A percentile compares a stretch with the other conserved stretches of the same genome.
phyloP scores from a whole-genome alignment of 176 grass and related monocot species.

The Aegilops bicornis region DNA sequence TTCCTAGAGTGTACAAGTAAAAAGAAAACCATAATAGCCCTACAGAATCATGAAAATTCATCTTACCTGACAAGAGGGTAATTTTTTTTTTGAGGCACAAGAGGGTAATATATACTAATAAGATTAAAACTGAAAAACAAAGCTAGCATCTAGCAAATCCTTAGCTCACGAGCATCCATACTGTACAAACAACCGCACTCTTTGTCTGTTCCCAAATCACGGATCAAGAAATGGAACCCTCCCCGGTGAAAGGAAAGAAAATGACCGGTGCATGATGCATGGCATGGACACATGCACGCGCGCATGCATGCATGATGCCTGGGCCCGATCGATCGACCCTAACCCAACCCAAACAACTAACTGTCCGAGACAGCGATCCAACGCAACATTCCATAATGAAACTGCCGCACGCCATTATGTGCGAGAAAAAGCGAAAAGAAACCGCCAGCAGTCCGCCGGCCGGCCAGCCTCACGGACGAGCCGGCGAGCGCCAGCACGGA shows the following conservation, averaged over 20 bases:
- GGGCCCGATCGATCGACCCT: neutral
- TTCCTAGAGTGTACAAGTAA: neutral
- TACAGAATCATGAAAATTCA: neutral
- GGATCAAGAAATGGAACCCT: neutral
- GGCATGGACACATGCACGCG: neutral
- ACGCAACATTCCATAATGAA: conserved; percentile 1
- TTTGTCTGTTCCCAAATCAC: conserved; percentile 28
- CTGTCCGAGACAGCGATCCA: neutral
- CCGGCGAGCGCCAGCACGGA: too few species aligned
- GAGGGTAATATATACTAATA: too few species aligned
- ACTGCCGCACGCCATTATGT: neutral
- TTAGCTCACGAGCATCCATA: neutral
- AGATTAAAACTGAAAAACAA: neutral
- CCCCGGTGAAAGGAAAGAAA: neutral
- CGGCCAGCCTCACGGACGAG: neutral
- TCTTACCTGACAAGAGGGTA: too few species aligned
- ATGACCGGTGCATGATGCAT: neutral
- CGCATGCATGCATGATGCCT: neutral
- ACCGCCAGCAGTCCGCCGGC: neutral
- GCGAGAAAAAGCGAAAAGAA: neutral
- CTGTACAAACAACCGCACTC: neutral
- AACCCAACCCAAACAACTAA: neutral
- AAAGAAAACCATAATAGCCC: neutral
- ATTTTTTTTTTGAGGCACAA: too few species aligned
- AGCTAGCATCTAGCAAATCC: neutral